These are phyloP conservation scores for Aspergillus sp. DNA, from an alignment of 2,329 filamentous ascomycete species.

Conservation along the genomic window DNA sequence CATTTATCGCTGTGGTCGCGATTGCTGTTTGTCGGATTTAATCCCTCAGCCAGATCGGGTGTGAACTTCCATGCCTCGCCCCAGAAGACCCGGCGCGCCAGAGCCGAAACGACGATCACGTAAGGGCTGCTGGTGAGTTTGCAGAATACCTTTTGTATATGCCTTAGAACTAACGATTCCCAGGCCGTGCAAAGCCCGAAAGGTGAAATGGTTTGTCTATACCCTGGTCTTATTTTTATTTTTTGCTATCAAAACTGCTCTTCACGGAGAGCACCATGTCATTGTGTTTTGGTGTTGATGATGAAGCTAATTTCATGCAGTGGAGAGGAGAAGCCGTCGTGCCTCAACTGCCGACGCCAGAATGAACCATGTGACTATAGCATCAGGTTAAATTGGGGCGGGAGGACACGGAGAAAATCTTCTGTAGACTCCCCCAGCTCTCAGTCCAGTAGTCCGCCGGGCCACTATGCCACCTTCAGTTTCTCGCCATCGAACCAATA, in stretches of 20 bases:
- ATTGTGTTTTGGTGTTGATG: neutral
- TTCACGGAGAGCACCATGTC: neutral
- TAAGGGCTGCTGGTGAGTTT: constrained; percentile 65
- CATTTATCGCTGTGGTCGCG: constrained; percentile 21
- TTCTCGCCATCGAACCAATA: constrained; percentile 15
- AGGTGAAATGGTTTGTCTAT: constrained; percentile 68
- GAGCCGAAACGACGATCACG: constrained; percentile 68
- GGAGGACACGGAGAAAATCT: constrained; percentile 63
- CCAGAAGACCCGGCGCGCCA: constrained; percentile 63
- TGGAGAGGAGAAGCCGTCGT: constrained; percentile 73
- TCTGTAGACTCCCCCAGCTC: constrained; percentile 40
- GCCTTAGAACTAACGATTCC: constrained; percentile 2
- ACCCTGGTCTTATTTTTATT: neutral
- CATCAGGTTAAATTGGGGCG: constrained; percentile 79
- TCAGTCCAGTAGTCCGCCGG: constrained; percentile 28
- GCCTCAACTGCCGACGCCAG: constrained; percentile 71
- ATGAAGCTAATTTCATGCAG: constrained; percentile 37
- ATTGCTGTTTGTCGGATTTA: constrained; percentile 15
- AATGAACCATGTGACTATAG: constrained; percentile 78
- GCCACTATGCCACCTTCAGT: constrained; percentile 18
- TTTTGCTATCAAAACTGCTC: neutral
- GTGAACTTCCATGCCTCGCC: constrained; percentile 59
- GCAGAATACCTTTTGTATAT: constrained; percentile 7
- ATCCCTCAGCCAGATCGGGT: constrained; percentile 19
- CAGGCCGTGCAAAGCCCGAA: constrained; percentile 78